Evolutionary conservation across 2,329 filamentous ascomycete genomes (phyloP), one percentile per base, ranked within the genome.

Genomic region (Aspergillus amoenus): DNA sequence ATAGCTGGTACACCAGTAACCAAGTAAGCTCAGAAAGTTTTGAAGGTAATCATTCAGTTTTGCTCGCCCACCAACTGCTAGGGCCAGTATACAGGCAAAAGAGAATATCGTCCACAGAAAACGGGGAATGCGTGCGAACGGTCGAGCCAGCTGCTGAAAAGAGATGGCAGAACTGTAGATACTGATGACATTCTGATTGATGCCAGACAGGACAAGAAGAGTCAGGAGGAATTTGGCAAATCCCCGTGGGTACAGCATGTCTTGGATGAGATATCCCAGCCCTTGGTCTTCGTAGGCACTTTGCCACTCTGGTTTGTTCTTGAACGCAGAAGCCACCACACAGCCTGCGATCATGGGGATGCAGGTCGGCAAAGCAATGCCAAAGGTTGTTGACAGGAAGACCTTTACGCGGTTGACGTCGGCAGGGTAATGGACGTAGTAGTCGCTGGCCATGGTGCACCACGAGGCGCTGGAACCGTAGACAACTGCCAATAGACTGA

Each of bases 171-270:
- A 17, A 5, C 45, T 49, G 30, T 56, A 56, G 27, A 56, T 56
- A 11, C 45, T 50, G n/a, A 56, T 56, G 2, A 50, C 53, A 21
- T 50, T 50, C 6, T 41, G 27, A 39, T 50, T 50, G 40, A 56
- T 50, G 8, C 53, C 53, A 8, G 45, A 49, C 5, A 56, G 45
- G n/a, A 49, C 46, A 3, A 56, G 40, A 5, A 56, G 37, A 0
- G 46, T 50, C 6, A 56, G 45, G 6, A 56, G 37, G 45, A 56
- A 56, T n/a, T 56, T 56, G 45, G 53, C 53, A 17, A 56, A 50
- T 3, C 53, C 53, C 2, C 45, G 46, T 15, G 53, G 53, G 13
- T 56, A 32, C n/a, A 56, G 17, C 46, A 56, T 39, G 17, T 34
- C 45, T 13, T 49, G 53, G 39, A 56, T 56, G n/a, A 56, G 45